These are phyloP conservation scores for Digitaria exilis DNA, from an alignment of 202 grass and related monocot species.

Conservation along the genomic window DNA sequence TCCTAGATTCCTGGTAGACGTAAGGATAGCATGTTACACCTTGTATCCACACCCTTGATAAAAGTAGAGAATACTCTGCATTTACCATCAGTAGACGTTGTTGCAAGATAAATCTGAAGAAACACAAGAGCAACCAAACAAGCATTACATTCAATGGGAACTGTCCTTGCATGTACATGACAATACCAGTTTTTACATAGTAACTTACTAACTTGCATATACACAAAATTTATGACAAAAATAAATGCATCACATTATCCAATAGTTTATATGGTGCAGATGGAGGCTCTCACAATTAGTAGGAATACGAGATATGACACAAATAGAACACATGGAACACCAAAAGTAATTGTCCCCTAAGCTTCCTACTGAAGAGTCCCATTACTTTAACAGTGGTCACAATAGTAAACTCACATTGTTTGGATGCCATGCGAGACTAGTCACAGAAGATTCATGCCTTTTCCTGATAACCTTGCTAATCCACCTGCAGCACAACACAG, in stretches of 20 bases:
- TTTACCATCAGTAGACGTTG: conserved; percentile 96
- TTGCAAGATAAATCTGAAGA: conserved; percentile 93
- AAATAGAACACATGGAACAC: not conserved
- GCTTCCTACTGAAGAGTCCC: conserved; percentile 26
- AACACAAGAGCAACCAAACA: conserved; percentile 29
- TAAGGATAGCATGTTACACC: conserved; percentile 35
- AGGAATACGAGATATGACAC: not conserved
- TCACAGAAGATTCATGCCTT: conserved; percentile 97
- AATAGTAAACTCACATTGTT: conserved; percentile 75
- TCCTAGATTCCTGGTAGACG: conserved; percentile 8
- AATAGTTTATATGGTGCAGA: not conserved
- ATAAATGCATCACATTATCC: conserved; percentile 5
- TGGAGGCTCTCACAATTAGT: conserved; percentile 11
- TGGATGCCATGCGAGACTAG: conserved; percentile 95
- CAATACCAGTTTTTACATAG: not conserved
- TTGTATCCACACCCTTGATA: conserved; percentile 92
- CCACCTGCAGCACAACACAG: conserved; percentile 71
- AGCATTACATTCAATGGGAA: conserved; percentile 12
- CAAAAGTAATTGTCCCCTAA: not conserved
- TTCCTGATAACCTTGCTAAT: conserved; percentile 97
- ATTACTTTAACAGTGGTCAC: conserved; percentile 12
- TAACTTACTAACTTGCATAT: not conserved
- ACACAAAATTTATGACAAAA: conserved; percentile 13
- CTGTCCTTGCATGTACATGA: conserved; percentile 1
- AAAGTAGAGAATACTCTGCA: conserved; percentile 95